Evolutionary conservation across 768 basidiomycete genomes (phyloP).

Genomic region (Suillus ampliporus): DNA sequence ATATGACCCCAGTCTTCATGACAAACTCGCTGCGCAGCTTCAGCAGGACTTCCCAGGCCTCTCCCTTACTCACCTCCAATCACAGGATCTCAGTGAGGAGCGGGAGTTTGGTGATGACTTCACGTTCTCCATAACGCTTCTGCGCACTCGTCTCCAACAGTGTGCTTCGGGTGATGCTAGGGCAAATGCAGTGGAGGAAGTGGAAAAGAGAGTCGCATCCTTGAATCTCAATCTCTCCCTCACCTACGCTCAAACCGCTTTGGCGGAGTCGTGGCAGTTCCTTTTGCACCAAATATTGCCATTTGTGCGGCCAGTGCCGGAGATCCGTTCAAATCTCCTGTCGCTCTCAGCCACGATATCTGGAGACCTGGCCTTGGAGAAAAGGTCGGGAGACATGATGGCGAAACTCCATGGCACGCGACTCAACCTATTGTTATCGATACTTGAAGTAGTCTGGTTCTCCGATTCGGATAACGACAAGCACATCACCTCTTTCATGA

Average conservation of each 20-base stretch:
- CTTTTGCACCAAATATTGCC: conserved; percentile 68
- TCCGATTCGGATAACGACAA: conserved; percentile 56
- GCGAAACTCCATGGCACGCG: conserved; percentile 78
- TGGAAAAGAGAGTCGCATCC: conserved; percentile 65
- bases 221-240: conserved; percentile 91
- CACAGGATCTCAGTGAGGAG: conserved; percentile 63
- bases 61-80: conserved; percentile 65
- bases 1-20: conserved; percentile 76
- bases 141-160: conserved; percentile 63
- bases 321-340: conserved; percentile 64
- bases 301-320: conserved; percentile 58
- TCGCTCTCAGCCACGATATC: conserved; percentile 68
- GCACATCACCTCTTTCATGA: conserved; percentile 65
- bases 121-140: conserved; percentile 65
- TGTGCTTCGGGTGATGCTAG: conserved; percentile 43
- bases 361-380: conserved; percentile 67
- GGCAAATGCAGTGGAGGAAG: conserved; percentile 48
- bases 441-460: conserved; percentile 86
- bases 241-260: conserved; percentile 74
- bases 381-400: conserved; percentile 84
- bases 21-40: conserved; percentile 57
- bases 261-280: conserved; percentile 80
- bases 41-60: conserved; percentile 61
- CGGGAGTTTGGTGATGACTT: conserved; percentile 85
- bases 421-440: conserved; percentile 70